Percentiles rank a stretch among this genome's conserved stretches.
phyloP scores from a whole-genome alignment of 2,329 filamentous ascomycete species.

The Fusarium miscanthi region DNA sequence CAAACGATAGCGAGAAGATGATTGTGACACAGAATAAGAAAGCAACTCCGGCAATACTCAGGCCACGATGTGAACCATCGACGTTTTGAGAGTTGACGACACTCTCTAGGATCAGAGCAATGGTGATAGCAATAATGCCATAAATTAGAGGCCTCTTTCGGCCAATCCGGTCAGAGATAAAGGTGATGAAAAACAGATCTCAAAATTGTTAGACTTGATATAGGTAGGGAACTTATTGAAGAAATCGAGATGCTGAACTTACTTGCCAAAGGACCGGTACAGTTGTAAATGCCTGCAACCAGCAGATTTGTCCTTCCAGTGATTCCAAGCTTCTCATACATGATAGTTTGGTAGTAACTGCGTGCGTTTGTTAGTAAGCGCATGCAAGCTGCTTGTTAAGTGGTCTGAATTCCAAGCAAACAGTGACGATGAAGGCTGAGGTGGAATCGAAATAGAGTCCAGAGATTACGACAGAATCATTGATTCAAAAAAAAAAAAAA shows the following conservation, averaged over 20 bases:
- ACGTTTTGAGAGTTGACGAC: slow-evolving; percentile 63
- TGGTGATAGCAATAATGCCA: slow-evolving; percentile 67
- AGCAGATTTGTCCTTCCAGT: slow-evolving; percentile 63
- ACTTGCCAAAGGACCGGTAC: slow-evolving; percentile 64
- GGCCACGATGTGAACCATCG: slow-evolving; percentile 49
- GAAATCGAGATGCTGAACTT: not conserved
- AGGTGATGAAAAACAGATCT: slow-evolving; percentile 66
- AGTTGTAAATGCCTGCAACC: slow-evolving; percentile 70
- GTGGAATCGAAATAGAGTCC: not conserved
- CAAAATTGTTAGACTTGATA: not conserved
- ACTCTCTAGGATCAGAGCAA: slow-evolving; percentile 68
- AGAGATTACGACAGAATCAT: not conserved
- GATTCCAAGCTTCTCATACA: slow-evolving; percentile 63
- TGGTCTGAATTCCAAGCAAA: not conserved
- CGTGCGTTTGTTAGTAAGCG: not conserved
- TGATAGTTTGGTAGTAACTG: slow-evolving; percentile 61
- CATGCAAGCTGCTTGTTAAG: not conserved
- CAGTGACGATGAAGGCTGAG: no score
- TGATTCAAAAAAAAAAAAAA: not conserved
- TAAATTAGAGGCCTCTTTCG: slow-evolving; percentile 74
- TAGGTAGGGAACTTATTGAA: not conserved
- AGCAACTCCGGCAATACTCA: slow-evolving; percentile 68
- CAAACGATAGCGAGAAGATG: slow-evolving; percentile 65
- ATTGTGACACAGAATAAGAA: slow-evolving; percentile 67
- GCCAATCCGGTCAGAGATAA: slow-evolving; percentile 69